Conservation (phyloP, 305 asterid species). For the Fraxinus angustifolia region DNA sequence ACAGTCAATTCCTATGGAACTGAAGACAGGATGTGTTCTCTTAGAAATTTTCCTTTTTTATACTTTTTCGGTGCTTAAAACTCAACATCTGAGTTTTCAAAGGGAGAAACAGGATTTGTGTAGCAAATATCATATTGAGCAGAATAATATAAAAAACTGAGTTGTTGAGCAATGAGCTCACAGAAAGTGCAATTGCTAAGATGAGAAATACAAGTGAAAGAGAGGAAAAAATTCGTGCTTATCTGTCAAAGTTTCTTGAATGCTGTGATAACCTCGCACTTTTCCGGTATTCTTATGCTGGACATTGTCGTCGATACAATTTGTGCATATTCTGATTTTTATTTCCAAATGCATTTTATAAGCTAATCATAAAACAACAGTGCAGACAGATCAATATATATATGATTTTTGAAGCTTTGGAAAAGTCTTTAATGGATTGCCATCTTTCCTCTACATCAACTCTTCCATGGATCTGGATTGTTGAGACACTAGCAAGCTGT, state of each 20-base stretch:
- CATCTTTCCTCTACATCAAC: conserved; percentile 34
- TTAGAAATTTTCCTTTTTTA: not conserved
- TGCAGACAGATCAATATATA: not conserved
- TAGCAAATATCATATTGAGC: not conserved
- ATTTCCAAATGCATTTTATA: conserved; percentile 19
- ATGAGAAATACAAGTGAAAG: not conserved
- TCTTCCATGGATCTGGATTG: conserved; percentile 46
- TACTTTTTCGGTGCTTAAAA: not conserved
- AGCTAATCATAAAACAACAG: conserved; percentile 18
- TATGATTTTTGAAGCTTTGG: conserved; percentile 31
- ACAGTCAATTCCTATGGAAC: not conserved
- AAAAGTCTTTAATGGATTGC: conserved; percentile 41
- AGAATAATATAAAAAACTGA: not conserved
- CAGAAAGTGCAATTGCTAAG: not conserved
- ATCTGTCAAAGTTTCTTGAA: not conserved
- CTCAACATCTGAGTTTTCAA: not conserved
- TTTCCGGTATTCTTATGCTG: not conserved
- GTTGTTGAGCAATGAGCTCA: not conserved
- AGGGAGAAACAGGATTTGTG: not conserved
- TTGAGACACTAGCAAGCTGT: conserved; percentile 48
- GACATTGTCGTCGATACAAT: not conserved
- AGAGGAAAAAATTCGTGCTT: not conserved
- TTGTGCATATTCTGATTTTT: not conserved
- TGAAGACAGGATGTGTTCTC: not conserved
- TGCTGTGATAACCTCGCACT: not conserved